These are phyloP conservation scores for Jatropha podagrica DNA, from an alignment of 441 rosid species.

Conservation along the genomic window DNA sequence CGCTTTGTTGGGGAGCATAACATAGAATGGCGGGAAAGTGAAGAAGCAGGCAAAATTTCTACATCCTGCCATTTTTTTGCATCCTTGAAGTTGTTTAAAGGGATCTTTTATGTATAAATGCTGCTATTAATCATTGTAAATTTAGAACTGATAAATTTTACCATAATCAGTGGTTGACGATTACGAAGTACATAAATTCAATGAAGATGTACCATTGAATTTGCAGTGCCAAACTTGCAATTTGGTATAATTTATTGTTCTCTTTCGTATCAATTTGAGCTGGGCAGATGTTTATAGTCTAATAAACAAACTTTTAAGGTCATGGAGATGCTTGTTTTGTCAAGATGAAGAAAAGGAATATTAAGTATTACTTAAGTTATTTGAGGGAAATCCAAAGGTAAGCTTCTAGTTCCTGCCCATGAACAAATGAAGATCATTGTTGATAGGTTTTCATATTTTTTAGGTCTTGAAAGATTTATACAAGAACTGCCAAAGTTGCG, in stretches of 20 bases:
- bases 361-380: no score
- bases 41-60: neutral
- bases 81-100: neutral
- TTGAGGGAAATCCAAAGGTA: neutral
- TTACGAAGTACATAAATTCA: conserved; percentile 1
- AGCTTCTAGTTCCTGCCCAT: neutral
- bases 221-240: neutral
- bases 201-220: neutral
- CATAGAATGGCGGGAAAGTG: conserved; percentile 10
- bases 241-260: neutral
- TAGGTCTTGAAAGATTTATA: no score
- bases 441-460: neutral
- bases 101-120: neutral
- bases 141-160: neutral
- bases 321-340: neutral
- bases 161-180: conserved; percentile 5
- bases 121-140: conserved; percentile 22
- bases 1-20: conserved; percentile 1
- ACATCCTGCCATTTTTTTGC: conserved; percentile 1
- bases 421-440: neutral
- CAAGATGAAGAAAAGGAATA: neutral
- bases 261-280: neutral
- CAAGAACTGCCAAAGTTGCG: no score
- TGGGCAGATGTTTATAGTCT: neutral
- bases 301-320: neutral